A percentile compares a stretch with the other conserved stretches of the same genome.
phyloP scores from a whole-genome alignment of 768 basidiomycete genomes.

The Phanerochaete carnosa region DNA sequence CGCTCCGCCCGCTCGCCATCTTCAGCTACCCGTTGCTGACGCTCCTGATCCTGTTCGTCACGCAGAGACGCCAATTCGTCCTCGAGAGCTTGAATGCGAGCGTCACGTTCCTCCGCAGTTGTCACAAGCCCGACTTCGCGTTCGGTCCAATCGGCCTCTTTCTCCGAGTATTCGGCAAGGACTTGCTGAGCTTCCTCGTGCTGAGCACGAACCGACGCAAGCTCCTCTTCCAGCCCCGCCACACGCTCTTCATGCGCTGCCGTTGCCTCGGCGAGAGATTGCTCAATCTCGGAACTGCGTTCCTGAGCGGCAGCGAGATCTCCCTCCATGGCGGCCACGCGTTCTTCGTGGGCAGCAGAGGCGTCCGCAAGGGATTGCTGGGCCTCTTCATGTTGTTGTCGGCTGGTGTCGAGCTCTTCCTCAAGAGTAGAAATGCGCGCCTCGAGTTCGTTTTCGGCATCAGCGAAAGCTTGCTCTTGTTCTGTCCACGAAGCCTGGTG shows the following conservation, averaged over 20 bases:
- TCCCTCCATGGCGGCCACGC: neutral
- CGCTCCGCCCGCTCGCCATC: conserved; percentile 50
- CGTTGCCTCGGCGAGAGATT: neutral
- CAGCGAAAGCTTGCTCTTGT: conserved; percentile 1
- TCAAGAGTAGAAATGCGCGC: neutral
- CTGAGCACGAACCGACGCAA: neutral
- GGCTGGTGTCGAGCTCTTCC: neutral
- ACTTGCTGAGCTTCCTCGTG: neutral
- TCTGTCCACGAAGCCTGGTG: neutral
- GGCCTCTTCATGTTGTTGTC: neutral
- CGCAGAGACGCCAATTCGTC: neutral
- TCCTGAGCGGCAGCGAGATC: neutral
- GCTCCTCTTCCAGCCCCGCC: neutral
- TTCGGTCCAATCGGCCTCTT: neutral
- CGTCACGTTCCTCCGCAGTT: neutral
- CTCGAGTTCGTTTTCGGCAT: neutral
- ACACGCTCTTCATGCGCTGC: neutral
- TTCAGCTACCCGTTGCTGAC: neutral
- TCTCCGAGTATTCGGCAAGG: neutral
- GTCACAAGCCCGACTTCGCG: neutral
- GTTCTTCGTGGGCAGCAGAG: neutral
- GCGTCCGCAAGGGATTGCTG: neutral
- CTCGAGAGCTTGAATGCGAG: neutral
- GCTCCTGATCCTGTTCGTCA: conserved; percentile 6
- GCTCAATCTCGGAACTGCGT: neutral